phyloP scores from a whole-genome alignment of 108 stramenopile genomes.

The Mediolabrus comicus region DNA sequence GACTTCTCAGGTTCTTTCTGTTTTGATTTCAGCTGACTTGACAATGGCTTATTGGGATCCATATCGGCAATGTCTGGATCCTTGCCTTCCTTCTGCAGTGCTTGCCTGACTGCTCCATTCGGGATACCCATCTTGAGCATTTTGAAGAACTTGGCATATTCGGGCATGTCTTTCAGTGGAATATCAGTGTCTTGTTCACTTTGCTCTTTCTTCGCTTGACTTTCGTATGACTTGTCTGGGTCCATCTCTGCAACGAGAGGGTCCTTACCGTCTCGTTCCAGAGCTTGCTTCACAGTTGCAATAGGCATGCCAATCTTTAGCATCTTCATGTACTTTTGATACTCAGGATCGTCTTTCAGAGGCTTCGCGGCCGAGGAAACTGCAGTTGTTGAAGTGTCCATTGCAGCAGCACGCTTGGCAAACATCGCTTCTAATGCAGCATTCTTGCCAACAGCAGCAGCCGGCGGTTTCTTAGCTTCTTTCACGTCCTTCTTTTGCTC shows the following conservation, averaged over 20 bases:
- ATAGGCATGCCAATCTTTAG: slow-evolving; percentile 48
- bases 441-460: not conserved
- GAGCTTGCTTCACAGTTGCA: slow-evolving; percentile 52
- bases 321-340: slow-evolving; percentile 61
- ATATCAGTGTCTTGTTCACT: slow-evolving; percentile 21
- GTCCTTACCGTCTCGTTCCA: slow-evolving; percentile 69
- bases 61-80: slow-evolving; percentile 42
- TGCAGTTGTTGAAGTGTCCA: slow-evolving; percentile 4
- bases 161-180: slow-evolving; percentile 43
- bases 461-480: not conserved
- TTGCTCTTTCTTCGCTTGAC: slow-evolving; percentile 33
- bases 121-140: slow-evolving; percentile 41
- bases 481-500: slow-evolving; percentile 16
- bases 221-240: slow-evolving; percentile 54
- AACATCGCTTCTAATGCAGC: slow-evolving; percentile 9
- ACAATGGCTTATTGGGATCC: slow-evolving; percentile 19
- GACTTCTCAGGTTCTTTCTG: not conserved
- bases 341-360: slow-evolving; percentile 76
- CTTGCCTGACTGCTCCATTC: slow-evolving; percentile 33
- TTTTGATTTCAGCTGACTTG: slow-evolving; percentile 4
- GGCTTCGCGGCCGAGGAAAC: slow-evolving; percentile 1
- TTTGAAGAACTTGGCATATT: slow-evolving; percentile 36
- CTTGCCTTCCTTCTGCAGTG: slow-evolving; percentile 39
- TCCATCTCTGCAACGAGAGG: slow-evolving; percentile 60
- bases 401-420: slow-evolving; percentile 7